A percentile compares a stretch with the other conserved stretches of the same genome.
Evolutionary conservation across 257 asterid genomes (phyloP).

Genomic region (Leptodermis oblonga): DNA sequence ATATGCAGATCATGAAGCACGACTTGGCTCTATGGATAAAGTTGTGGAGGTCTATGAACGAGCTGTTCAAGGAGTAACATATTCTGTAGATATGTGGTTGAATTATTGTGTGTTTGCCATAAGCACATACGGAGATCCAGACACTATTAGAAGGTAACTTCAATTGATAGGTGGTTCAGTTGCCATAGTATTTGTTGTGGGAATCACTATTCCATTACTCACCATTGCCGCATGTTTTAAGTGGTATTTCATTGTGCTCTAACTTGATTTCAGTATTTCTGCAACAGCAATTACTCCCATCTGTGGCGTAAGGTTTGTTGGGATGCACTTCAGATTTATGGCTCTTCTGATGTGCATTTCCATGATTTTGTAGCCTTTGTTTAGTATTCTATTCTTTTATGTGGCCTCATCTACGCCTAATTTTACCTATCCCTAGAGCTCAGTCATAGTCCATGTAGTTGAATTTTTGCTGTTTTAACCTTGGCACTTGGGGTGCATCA

Average conservation of each 20-base stretch:
- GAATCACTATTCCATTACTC: conserved; percentile 28
- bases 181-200: conserved; percentile 18
- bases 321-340: conserved; percentile 44
- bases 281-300: conserved; percentile 59
- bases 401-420: conserved; percentile 40
- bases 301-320: conserved; percentile 65
- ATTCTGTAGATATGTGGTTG: conserved; percentile 99
- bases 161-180: conserved; percentile 19
- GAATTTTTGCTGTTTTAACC: conserved; percentile 59
- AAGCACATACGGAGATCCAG: conserved; percentile 88
- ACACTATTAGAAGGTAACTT: conserved; percentile 80
- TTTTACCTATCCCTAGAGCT: conserved; percentile 54
- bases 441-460: conserved; percentile 55
- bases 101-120: conserved; percentile 86
- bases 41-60: conserved; percentile 94
- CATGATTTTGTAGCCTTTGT: conserved; percentile 39
- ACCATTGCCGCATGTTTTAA: conserved; percentile 34
- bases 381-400: conserved; percentile 37
- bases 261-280: conserved; percentile 58
- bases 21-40: conserved; percentile 75
- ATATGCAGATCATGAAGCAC: conserved; percentile 97
- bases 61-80: conserved; percentile 94
- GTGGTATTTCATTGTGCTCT: conserved; percentile 47
- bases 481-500: conserved; percentile 88
- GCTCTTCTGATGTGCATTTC: conserved; percentile 50